Percentiles rank a stretch among this genome's conserved stretches.
Evolutionary conservation across 192 early-diverging fungal genomes (phyloP).

Genomic region (Chytriomyces sp.): DNA sequence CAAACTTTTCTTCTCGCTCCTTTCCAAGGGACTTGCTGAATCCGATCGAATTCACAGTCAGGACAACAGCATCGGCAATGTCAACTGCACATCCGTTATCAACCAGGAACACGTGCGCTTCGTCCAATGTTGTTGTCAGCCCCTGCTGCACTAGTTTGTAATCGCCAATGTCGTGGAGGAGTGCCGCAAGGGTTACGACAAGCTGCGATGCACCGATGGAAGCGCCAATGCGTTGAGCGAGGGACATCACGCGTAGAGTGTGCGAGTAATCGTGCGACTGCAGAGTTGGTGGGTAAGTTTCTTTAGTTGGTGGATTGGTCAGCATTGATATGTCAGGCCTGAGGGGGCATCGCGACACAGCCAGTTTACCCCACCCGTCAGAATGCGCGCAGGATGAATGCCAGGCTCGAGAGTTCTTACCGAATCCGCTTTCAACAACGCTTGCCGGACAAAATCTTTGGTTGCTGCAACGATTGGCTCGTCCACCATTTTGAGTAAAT

Average conservation of each 20-base stretch:
- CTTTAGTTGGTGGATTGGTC: background rate
- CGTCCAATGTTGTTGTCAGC: background rate
- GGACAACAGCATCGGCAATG: background rate
- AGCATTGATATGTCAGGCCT: background rate
- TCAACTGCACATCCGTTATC: background rate
- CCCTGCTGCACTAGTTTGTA: constrained; percentile 32
- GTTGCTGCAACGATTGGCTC: background rate
- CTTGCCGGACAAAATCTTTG: background rate
- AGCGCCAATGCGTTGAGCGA: constrained; percentile 29
- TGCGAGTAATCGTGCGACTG: constrained; percentile 40
- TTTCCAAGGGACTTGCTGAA: constrained; percentile 8
- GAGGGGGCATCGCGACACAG: too few relatives aligned
- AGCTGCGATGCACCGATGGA: background rate
- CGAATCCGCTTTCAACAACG: background rate
- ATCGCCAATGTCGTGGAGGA: constrained; percentile 44
- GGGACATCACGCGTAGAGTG: constrained; percentile 27
- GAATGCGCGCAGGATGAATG: too few relatives aligned
- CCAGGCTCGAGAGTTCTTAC: background rate
- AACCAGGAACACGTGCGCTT: constrained; percentile 1
- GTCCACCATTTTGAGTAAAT: too few relatives aligned
- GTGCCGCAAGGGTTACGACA: constrained; percentile 29
- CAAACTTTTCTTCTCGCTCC: background rate
- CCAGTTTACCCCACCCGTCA: too few relatives aligned
- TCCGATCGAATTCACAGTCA: background rate
- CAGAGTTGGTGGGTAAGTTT: background rate